Evolutionary conservation across 1,284 basidiomycete species (phyloP).

Genomic region (Ustilago cynodontis): DNA sequence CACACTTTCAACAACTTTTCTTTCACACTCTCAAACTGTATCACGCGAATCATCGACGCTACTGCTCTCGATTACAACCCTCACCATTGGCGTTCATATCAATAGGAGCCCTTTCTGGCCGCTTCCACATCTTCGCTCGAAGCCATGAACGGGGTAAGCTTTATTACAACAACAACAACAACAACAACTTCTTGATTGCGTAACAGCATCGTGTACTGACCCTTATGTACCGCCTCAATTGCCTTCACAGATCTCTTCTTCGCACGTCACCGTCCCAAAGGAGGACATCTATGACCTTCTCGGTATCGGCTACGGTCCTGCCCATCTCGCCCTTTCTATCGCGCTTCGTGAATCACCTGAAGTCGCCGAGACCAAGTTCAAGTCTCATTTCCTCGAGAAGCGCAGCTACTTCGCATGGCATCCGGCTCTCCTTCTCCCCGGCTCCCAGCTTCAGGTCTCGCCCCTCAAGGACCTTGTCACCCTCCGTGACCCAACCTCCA

Average conservation of each 20-base stretch:
- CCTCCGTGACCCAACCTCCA: conserved; percentile 68
- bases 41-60: not conserved
- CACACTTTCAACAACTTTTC: not conserved
- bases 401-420: conserved; percentile 68
- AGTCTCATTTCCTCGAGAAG: conserved; percentile 62
- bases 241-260: conserved; percentile 21
- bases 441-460: conserved; percentile 68
- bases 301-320: conserved; percentile 67
- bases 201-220: not conserved
- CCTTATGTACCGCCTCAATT: not conserved
- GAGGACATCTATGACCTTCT: conserved; percentile 61
- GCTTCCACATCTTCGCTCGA: conserved; percentile 36
- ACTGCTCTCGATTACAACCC: not conserved
- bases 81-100: not conserved
- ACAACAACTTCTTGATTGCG: not conserved
- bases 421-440: conserved; percentile 65
- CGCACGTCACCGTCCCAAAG: conserved; percentile 26
- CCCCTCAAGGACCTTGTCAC: conserved; percentile 69
- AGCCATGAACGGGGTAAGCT: conserved; percentile 42
- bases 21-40: not conserved
- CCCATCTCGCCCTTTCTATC: conserved; percentile 67
- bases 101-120: conserved; percentile 24
- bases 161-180: no score
- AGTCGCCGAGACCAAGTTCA: conserved; percentile 49
- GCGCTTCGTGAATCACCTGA: conserved; percentile 63